Conservation (phyloP, 495 filamentous ascomycete species). For the Echria macrotheca region DNA sequence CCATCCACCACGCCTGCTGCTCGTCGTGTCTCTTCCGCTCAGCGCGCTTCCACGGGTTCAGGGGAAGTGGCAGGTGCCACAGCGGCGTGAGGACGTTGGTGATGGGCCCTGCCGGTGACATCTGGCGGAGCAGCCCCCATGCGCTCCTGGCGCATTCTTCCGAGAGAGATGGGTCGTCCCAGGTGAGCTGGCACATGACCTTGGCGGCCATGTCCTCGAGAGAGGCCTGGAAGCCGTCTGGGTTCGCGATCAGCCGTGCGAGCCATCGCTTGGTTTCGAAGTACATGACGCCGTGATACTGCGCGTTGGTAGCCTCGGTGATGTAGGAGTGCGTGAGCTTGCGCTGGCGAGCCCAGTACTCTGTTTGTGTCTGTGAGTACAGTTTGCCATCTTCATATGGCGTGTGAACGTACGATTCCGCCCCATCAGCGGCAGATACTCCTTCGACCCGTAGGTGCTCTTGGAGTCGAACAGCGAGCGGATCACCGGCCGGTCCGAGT, state of each 20-base stretch:
- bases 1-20: slow-evolving; percentile 38
- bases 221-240: slow-evolving; percentile 32
- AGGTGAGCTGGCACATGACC: slow-evolving; percentile 38
- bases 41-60: slow-evolving; percentile 39
- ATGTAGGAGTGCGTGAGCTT: slow-evolving; percentile 34
- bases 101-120: slow-evolving; percentile 41
- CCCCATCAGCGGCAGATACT: slow-evolving; percentile 39
- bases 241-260: slow-evolving; percentile 29
- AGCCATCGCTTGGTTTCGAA: slow-evolving; percentile 39
- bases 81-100: slow-evolving; percentile 39
- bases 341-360: slow-evolving; percentile 38
- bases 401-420: slow-evolving; percentile 29
- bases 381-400: not conserved
- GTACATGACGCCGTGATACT: slow-evolving; percentile 36
- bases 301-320: slow-evolving; percentile 32
- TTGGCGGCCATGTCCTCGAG: slow-evolving; percentile 39
- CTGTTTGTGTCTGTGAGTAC: slow-evolving; percentile 13
- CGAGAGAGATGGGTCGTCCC: slow-evolving; percentile 33
- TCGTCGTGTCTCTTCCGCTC: slow-evolving; percentile 37
- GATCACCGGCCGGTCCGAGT: slow-evolving; percentile 41
- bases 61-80: slow-evolving; percentile 32
- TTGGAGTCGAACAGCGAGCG: slow-evolving; percentile 40
- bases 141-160: slow-evolving; percentile 32
- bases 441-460: slow-evolving; percentile 32
- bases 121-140: slow-evolving; percentile 36